Base-by-base conservation (phyloP, 495 filamentous ascomycete species). In the Podospora anserina region DNA sequence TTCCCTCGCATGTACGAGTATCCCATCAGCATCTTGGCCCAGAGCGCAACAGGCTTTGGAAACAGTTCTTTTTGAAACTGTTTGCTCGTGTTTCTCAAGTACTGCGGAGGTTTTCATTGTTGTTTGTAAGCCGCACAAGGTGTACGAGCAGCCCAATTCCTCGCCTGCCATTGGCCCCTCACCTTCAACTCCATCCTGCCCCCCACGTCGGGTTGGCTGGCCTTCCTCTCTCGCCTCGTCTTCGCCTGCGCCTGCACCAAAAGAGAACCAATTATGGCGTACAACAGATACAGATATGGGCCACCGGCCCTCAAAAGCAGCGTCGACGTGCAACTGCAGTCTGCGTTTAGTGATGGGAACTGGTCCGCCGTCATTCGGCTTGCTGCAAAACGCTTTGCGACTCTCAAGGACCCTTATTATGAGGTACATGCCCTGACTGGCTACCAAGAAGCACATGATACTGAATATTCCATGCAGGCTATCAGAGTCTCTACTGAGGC, bases 361-460 rank as follows among this genome's bases (percentile, higher is more conserved):
- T 85, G 82, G 82, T 61, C 59, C n/a, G 64, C 71, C 1, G 78
- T 78, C 54, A 72, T 80, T 6, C 79, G 77, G 32, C 70, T 84
- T 7, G 82, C 82, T 0, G 76, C 79, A 44, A 79, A 81, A 58
- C 75, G 80, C n/a, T 71, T 75, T 53, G 79, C 76, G 63, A 62
- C 70, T 1, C 73, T 78, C n/a, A 82, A 83, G 15, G 82, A 85
- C 49, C 71, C 77, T 0, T 84, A 84, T 62, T 85, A 81, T 61
- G 75, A 81, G 74, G 81, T 83, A 68, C 66, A 75, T 70, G 5
- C 19, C 16, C 39, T 13, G n/a, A 23, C 30, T 18, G 34, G 15
- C 54, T 28, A 13, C n/a, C 19, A 32, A 3, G 56, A n/a, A 19
- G 28, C 20, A 55, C 28, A 61, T 55, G 69, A 32, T 30, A 67